Conservation (phyloP, 179 eudicot genomes). For the Spergularia azorica region DNA sequence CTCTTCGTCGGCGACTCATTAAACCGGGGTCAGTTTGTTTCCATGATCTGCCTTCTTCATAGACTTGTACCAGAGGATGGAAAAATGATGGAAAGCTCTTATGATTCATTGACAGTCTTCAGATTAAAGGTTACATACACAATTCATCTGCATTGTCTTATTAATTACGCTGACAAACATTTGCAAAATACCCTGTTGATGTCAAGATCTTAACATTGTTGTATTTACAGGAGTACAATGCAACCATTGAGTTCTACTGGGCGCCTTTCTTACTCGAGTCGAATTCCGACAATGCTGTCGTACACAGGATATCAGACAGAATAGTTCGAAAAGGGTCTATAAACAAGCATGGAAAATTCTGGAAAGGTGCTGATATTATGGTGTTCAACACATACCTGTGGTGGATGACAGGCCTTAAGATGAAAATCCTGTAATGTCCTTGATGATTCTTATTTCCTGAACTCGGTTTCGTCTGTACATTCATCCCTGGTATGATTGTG, state of each 20-base stretch:
- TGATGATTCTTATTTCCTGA: background rate
- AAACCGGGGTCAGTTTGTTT: conserved; percentile 72
- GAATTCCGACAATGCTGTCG: conserved; percentile 70
- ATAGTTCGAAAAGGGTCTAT: conserved; percentile 76
- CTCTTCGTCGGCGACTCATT: conserved; percentile 91
- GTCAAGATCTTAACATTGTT: background rate
- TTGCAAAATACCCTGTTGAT: no score
- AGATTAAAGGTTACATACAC: conserved; percentile 55
- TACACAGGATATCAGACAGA: conserved; percentile 63
- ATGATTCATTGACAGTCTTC: conserved; percentile 64
- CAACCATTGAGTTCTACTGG: conserved; percentile 92
- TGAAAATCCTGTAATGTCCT: conserved; percentile 70
- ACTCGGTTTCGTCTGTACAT: background rate
- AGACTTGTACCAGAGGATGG: conserved; percentile 57
- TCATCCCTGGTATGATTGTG: background rate
- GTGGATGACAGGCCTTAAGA: conserved; percentile 90
- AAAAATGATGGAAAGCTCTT: conserved; percentile 60
- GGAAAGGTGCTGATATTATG: conserved; percentile 86
- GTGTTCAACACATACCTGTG: conserved; percentile 95
- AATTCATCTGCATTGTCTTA: no score
- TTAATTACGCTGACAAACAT: no score
- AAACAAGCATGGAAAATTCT: conserved; percentile 61
- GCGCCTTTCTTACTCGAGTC: conserved; percentile 92
- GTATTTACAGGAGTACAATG: conserved; percentile 69
- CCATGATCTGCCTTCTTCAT: conserved; percentile 88